These are phyloP conservation scores for Coniosporium uncinatum DNA, from an alignment of 2,329 filamentous ascomycete species.

Conservation along the genomic window DNA sequence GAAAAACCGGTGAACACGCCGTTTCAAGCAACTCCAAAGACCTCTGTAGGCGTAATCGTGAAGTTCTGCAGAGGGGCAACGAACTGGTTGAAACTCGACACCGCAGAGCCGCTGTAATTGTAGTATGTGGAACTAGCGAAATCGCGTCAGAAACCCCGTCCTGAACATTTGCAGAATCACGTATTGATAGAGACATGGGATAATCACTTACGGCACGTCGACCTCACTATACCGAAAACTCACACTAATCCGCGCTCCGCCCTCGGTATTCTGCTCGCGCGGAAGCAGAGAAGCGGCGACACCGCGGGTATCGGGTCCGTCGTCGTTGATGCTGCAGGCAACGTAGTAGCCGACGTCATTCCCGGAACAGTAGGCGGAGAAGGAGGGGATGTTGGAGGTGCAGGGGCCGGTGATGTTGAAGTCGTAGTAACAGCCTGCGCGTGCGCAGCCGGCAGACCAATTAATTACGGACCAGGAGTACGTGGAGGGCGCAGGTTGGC, in stretches of 20 bases:
- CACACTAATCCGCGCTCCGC: background rate
- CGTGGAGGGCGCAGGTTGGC: too few species aligned
- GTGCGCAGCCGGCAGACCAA: slow-evolving; percentile 13
- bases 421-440: slow-evolving; percentile 14
- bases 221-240: background rate
- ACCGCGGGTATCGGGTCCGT: background rate
- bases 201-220: too few species aligned
- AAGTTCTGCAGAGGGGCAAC: too few species aligned
- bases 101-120: too few species aligned
- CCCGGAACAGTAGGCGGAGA: slow-evolving; percentile 12
- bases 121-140: too few species aligned
- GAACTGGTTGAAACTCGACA: too few species aligned
- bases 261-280: background rate
- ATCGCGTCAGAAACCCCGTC: too few species aligned
- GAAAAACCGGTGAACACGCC: too few species aligned
- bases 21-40: too few species aligned
- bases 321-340: background rate
- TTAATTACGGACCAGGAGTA: slow-evolving; percentile 1
- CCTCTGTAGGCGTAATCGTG: too few species aligned
- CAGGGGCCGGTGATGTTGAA: slow-evolving; percentile 15
- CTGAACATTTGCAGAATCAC: too few species aligned
- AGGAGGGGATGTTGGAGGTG: slow-evolving; percentile 8
- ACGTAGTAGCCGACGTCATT: slow-evolving; percentile 9
- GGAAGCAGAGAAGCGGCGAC: slow-evolving; percentile 1
- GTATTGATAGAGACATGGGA: too few species aligned